Evolutionary conservation across 495 filamentous ascomycete genomes (phyloP).

Genomic region (Cenococcum geophilum): DNA sequence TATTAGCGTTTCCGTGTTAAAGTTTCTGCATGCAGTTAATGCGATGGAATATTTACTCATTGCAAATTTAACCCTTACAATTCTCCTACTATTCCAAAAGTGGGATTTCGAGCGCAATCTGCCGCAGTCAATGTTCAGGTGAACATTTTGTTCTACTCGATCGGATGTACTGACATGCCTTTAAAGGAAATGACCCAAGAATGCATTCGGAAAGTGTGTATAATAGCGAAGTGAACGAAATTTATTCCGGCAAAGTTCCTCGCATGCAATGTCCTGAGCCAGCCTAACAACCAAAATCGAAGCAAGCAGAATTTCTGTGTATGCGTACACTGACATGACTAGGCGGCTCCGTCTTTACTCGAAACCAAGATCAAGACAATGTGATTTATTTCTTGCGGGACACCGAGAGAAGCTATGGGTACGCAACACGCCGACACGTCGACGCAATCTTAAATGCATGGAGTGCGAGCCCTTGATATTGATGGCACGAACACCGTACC

Average conservation of each 20-base stretch:
- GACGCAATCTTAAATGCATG: background rate
- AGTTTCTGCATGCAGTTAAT: background rate
- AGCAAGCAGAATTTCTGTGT: too few relatives aligned
- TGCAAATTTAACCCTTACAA: background rate
- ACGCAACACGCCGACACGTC: background rate
- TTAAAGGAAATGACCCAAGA: background rate
- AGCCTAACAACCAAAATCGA: background rate
- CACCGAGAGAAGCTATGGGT: background rate
- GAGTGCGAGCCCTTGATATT: background rate
- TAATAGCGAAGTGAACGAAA: background rate
- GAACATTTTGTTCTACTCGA: too few relatives aligned
- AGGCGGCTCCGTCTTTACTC: background rate
- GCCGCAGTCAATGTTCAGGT: too few relatives aligned
- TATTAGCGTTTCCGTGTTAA: background rate
- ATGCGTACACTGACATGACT: background rate
- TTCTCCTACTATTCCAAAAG: background rate
- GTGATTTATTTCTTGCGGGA: background rate
- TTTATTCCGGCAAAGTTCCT: constrained; percentile 1
- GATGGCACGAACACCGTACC: too few relatives aligned
- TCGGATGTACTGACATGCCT: background rate
- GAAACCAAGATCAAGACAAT: background rate
- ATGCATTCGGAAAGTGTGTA: background rate
- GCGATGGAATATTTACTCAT: background rate
- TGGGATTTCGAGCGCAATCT: background rate
- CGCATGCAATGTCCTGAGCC: background rate